Evolutionary conservation across 2,329 filamentous ascomycete species (phyloP), one percentile per base, ranked within the genome.

Genomic region (Ilyonectria robusta): DNA sequence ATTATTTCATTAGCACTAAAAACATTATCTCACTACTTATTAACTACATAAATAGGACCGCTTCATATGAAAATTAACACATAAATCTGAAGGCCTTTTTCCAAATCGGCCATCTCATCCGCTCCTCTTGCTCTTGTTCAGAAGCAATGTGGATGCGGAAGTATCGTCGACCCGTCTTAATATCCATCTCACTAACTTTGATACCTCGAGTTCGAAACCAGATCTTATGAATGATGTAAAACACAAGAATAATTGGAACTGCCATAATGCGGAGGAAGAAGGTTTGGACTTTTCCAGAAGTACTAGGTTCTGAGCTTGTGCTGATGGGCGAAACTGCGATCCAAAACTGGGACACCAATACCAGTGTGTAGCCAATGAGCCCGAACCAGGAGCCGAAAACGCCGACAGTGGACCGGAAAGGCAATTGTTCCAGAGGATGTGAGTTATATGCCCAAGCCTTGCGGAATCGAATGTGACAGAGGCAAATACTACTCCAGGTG

Each of bases 401-500:
- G 62, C 95, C 95, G 2, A 92, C 88, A 76, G 96, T 93, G 0
- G 93, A 93, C 46, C 82, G 85, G 84, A 95, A 98, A 2, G 95
- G 92, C 4, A 98, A 86, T 73, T 97, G 93, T 58, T 90, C 85
- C 15, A 95, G 83, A 5, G 84, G 85, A 77, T 91, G 91, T 40
- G 92, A 92, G 66, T 90, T 88, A 9, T 83, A 77, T 31, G 84
- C 84, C 94, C 94, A 97, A 7, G 91, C 93, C 29, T 84, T 82
- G 70, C 95, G 93, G 87, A 97, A 98, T 48, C 94, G 93, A 76
- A 97, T 97, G 80, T 98, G 94, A 29, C 92, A 89, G 2, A 97
- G 82, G 79, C 94, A 97, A 78, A 97, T 95, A 68, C 92, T 93
- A 40, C 85, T 89, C 93, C 93, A 95, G 2, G 92, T 94, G 82